Conservation (phyloP, 345 rosid species). For the Moringa oleifera region DNA sequence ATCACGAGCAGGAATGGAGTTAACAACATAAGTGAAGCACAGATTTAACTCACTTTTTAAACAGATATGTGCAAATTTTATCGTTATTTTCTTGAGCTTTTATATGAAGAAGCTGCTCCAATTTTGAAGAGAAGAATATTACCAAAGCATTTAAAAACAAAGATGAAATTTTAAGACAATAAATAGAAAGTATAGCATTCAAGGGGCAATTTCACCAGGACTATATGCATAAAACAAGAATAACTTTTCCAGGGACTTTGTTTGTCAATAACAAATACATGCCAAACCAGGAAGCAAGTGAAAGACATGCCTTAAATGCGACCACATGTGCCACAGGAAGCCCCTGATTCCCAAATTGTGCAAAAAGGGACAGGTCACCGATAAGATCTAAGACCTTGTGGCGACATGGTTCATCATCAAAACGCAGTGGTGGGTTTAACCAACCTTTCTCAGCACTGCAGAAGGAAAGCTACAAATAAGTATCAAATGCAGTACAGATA, state of each 20-base stretch:
- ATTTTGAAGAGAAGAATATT: background rate
- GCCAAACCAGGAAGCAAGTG: background rate
- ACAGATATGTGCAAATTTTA: background rate
- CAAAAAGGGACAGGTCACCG: conserved; percentile 79
- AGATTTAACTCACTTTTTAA: background rate
- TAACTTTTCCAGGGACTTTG: background rate
- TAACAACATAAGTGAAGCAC: conserved; percentile 3
- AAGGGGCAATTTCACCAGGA: background rate
- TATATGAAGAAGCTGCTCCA: background rate
- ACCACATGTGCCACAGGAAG: conserved; percentile 75
- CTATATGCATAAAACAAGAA: no score
- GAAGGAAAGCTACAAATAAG: background rate
- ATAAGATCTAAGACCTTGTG: conserved; percentile 86
- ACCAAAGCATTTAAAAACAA: background rate
- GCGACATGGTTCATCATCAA: conserved; percentile 71
- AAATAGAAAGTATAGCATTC: background rate
- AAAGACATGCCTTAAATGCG: conserved; percentile 53
- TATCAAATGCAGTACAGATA: background rate
- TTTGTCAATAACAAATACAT: background rate
- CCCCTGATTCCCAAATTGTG: conserved; percentile 67
- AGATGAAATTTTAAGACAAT: background rate
- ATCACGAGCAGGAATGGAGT: conserved; percentile 9
- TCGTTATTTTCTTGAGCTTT: background rate
- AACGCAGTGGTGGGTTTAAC: conserved; percentile 79
- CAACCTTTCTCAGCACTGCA: conserved; percentile 71